phyloP scores from a whole-genome alignment of 768 basidiomycete genomes.

The Boletus coccyginus region DNA sequence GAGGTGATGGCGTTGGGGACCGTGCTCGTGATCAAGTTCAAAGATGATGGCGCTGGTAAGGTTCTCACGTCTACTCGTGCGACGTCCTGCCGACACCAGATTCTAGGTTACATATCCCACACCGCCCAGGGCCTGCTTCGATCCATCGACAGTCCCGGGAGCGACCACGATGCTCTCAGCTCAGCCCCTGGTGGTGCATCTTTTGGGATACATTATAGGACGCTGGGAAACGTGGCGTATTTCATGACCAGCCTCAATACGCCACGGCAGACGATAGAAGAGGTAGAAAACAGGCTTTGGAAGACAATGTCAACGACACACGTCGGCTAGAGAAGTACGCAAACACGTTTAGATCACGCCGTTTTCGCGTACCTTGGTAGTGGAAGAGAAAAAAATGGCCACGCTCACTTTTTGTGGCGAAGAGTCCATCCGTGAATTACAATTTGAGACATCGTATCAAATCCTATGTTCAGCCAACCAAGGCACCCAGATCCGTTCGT shows the following conservation, averaged over 20 bases:
- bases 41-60: conserved; percentile 55
- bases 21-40: conserved; percentile 76
- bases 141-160: conserved; percentile 40
- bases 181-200: conserved; percentile 51
- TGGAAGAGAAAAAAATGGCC: no score
- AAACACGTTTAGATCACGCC: background rate
- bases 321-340: background rate
- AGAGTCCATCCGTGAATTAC: no score
- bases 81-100: background rate
- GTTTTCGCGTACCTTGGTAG: background rate
- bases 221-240: conserved; percentile 89
- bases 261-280: conserved; percentile 45
- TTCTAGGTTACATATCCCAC: conserved; percentile 54
- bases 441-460: no score
- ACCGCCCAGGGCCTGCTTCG: conserved; percentile 63
- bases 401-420: no score
- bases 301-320: conserved; percentile 20
- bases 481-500: background rate
- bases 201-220: conserved; percentile 79
- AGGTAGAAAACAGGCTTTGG: conserved; percentile 65
- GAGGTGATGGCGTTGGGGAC: conserved; percentile 88
- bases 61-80: background rate
- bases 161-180: conserved; percentile 30
- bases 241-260: conserved; percentile 91
- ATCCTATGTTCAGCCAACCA: no score